Evolutionary conservation across 352 stramenopile genomes (phyloP).

Genomic region (Phytopythium boreale): DNA sequence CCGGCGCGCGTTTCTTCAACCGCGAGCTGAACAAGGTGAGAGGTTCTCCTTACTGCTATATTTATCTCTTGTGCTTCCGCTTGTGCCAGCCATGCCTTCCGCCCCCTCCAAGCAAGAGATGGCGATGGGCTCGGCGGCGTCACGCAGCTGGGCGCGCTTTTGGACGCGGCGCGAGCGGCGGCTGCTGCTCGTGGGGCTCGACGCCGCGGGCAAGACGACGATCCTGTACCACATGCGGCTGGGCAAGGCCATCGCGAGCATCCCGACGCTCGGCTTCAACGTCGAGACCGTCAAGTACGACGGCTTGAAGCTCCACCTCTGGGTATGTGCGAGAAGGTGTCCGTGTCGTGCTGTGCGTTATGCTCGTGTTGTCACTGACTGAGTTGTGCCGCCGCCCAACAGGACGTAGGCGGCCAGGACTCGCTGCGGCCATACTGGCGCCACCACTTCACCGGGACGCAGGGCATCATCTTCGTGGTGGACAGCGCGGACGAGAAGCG

Average conservation of each 20-base stretch:
- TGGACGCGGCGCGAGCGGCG: constrained; percentile 80
- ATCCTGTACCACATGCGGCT: constrained; percentile 80
- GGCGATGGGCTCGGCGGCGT: constrained; percentile 74
- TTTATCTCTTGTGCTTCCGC: not conserved
- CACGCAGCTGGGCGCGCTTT: constrained; percentile 56
- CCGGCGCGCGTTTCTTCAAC: constrained; percentile 2
- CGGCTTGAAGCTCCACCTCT: constrained; percentile 77
- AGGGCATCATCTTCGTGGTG: constrained; percentile 86
- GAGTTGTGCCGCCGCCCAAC: not conserved
- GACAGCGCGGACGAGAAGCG: constrained; percentile 68
- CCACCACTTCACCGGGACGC: constrained; percentile 82
- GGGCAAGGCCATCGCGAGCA: constrained; percentile 72
- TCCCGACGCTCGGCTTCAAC: constrained; percentile 83
- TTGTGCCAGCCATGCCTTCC: not conserved
- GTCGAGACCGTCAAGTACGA: constrained; percentile 75
- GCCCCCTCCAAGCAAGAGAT: constrained; percentile 12
- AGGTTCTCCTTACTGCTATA: constrained; percentile 1
- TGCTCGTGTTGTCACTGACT: not conserved
- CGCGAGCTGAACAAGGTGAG: not conserved
- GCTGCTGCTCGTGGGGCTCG: constrained; percentile 71
- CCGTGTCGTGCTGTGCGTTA: not conserved
- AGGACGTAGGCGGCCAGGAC: constrained; percentile 83
- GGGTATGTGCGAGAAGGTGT: constrained; percentile 30
- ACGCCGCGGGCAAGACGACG: constrained; percentile 77
- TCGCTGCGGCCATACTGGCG: constrained; percentile 77